phyloP scores from a whole-genome alignment of 495 filamentous ascomycete genomes.

The Bathelium albidoporum region DNA sequence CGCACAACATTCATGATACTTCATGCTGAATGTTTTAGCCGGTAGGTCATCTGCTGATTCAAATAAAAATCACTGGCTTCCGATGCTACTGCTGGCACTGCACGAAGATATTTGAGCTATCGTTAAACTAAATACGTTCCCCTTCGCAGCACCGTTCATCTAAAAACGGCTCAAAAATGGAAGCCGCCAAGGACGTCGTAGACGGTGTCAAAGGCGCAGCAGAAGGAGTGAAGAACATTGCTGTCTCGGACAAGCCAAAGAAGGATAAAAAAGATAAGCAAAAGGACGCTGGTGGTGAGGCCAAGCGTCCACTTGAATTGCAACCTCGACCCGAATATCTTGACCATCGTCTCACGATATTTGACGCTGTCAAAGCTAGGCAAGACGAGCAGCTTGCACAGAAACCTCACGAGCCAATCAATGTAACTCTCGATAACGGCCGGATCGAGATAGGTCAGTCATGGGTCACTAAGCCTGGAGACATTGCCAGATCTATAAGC shows the following conservation, averaged over 20 bases:
- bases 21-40: too few species aligned
- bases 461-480: conserved; percentile 61
- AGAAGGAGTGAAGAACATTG: conserved; percentile 41
- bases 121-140: too few species aligned
- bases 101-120: too few species aligned
- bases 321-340: conserved; percentile 67
- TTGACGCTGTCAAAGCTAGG: conserved; percentile 76
- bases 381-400: conserved; percentile 59
- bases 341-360: conserved; percentile 70
- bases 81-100: too few species aligned
- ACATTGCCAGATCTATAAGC: conserved; percentile 55
- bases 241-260: conserved; percentile 34
- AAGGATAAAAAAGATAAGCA: conserved; percentile 37
- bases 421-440: conserved; percentile 55
- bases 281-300: conserved; percentile 37
- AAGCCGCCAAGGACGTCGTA: conserved; percentile 23
- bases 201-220: not conserved
- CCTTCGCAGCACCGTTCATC: not conserved
- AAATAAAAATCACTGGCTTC: too few species aligned
- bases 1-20: too few species aligned
- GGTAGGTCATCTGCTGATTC: too few species aligned
- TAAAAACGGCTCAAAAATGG: conserved; percentile 6
- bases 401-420: conserved; percentile 56
- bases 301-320: conserved; percentile 44
- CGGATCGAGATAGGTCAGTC: conserved; percentile 50